Base-by-base conservation (phyloP, 1,284 basidiomycete species). In the Flammula alnicola region DNA sequence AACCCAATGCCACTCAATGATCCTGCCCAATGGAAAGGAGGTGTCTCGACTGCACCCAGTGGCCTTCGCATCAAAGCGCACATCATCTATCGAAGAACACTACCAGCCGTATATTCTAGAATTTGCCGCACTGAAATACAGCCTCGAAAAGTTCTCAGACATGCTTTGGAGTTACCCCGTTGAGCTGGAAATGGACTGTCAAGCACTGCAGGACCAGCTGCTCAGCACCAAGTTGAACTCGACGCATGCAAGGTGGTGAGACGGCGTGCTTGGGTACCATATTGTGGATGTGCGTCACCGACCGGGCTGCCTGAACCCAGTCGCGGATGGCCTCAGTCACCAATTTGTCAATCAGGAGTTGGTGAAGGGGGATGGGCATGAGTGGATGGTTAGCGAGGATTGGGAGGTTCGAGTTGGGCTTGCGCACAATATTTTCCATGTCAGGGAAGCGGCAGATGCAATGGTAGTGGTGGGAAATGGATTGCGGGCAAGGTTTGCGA, bases 61-160 rank as follows among this genome's bases (percentile, higher is more conserved):
- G 2, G 62, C 49, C 0, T 69, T 59, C 45, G 54, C 51, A 14
- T 68, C 65, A 1, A 70, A 70, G 43, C 54, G 60, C 4, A 69
- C 66, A n/a, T 69, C 65, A 1, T 6, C 27, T 0, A 51, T 60
- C 3, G 66, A 70, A 50, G 62, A 54, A 51, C 61, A 63, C 43
- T 70, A 71, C 52, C 61, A 68, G 45, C 67, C 66, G 11, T 69
- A 61, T 44, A 26, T 69, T 0, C 59, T 69, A 0, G 65, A 71
- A 48, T 66, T 68, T 45, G 64, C 60, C 2, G 66, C 62, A 9
- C 56, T 67, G 16, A 70, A 70, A 36, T 65, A 47, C 33, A 19
- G 49, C 0, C 49, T 67, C 1, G 64, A 68, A 48, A 66, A 70
- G 26, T 65, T 68, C 35, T 44, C 56, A 3, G 57, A 65, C 35